A percentile compares a stretch with the other conserved stretches of the same genome.
Conservation (phyloP, 2,329 filamentous ascomycete species). For the Tolypocladium album region DNA sequence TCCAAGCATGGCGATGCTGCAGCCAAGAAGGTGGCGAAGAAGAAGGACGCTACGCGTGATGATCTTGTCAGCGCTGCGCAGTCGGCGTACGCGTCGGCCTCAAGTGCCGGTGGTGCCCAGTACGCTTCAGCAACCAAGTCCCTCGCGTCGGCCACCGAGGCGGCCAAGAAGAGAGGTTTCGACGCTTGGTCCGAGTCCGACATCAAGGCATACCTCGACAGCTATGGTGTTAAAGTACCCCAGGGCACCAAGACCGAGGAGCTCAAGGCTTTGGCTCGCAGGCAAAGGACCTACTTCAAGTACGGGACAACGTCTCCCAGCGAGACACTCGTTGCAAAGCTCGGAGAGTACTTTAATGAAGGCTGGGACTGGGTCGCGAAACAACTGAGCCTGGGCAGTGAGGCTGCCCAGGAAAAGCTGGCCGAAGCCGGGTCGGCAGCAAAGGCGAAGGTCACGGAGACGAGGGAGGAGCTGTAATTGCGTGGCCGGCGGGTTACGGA, state of each 20-base stretch:
- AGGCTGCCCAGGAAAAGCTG: constrained; percentile 37
- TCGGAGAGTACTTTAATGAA: constrained; percentile 37
- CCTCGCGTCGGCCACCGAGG: constrained; percentile 52
- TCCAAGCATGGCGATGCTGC: constrained; percentile 38
- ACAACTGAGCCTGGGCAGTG: constrained; percentile 37
- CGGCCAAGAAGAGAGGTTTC: constrained; percentile 56
- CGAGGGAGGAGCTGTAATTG: constrained; percentile 39
- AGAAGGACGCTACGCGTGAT: constrained; percentile 57
- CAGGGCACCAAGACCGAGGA: constrained; percentile 60
- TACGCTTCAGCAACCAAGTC: constrained; percentile 64
- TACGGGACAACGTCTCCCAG: constrained; percentile 61
- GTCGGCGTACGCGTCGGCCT: constrained; percentile 48
- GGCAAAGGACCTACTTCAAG: constrained; percentile 65
- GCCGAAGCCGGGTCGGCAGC: constrained; percentile 20
- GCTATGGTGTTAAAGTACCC: constrained; percentile 58
- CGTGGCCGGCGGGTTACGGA: background rate
- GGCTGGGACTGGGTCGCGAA: constrained; percentile 40
- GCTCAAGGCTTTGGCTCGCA: constrained; percentile 58
- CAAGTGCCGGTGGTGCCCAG: constrained; percentile 41
- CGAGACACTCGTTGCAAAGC: constrained; percentile 54
- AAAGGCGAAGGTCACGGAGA: constrained; percentile 19
- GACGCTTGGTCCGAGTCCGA: constrained; percentile 65
- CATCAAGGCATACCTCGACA: constrained; percentile 70
- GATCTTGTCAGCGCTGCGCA: constrained; percentile 59
- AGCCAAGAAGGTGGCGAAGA: constrained; percentile 49